Percentiles rank a stretch among this genome's conserved stretches.
Evolutionary conservation across 2,329 filamentous ascomycete genomes (phyloP).

Genomic region (Verticillium longisporum): DNA sequence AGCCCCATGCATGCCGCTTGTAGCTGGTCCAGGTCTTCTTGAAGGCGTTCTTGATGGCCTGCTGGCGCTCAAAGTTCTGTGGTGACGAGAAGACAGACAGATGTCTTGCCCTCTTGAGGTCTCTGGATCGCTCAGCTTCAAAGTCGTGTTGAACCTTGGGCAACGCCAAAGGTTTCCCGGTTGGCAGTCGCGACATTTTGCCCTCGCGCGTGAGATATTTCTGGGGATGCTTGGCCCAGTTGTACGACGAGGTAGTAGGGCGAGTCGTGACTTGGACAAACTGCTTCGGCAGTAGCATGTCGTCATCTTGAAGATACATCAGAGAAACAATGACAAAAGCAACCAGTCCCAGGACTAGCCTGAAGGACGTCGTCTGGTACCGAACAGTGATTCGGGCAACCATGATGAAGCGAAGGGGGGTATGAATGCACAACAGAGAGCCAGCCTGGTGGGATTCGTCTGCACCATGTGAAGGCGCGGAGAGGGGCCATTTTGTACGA

Average conservation of each 20-base stretch:
- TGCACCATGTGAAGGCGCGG: not conserved
- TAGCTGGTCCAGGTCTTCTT: conserved; percentile 33
- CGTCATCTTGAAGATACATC: not conserved
- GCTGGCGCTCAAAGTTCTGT: not conserved
- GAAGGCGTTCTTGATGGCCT: conserved; percentile 17
- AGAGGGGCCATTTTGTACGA: not conserved
- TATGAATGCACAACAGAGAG: not conserved
- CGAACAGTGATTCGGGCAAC: not conserved
- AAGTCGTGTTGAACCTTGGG: conserved; percentile 10
- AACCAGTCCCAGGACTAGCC: conserved; percentile 1
- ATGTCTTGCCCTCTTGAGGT: conserved; percentile 18
- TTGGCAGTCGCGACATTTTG: conserved; percentile 11
- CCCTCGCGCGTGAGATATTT: conserved; percentile 9
- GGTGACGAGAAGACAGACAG: not conserved
- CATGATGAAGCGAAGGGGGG: not conserved
- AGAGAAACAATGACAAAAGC: not conserved
- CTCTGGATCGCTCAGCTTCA: conserved; percentile 3
- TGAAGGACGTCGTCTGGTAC: not conserved
- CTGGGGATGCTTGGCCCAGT: not conserved
- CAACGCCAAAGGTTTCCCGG: conserved; percentile 2
- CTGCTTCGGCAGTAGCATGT: not conserved
- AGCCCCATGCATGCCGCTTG: conserved; percentile 34
- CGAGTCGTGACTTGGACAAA: not conserved
- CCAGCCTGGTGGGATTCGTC: not conserved
- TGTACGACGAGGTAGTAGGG: not conserved